Evolutionary conservation across 306 rosid genomes (phyloP), one percentile per base, ranked within the genome.

Genomic region (Macrotyloma uniflorum): DNA sequence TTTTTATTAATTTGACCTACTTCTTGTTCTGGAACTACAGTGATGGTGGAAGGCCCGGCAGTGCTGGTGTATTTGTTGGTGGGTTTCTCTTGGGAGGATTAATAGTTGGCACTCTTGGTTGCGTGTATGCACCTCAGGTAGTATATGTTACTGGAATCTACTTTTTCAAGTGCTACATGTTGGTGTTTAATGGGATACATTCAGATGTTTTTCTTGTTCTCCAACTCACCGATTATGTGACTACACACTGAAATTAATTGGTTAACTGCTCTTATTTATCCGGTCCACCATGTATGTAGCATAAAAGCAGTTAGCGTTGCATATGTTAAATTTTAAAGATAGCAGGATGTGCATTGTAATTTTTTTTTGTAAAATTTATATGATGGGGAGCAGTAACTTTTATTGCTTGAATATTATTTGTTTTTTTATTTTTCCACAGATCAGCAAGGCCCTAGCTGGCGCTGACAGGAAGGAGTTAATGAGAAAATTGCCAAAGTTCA

Each of bases 121-220:
- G 94, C 47, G 99, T 93, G n/a, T 95, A 89, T 85, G 99, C 98
- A 66, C 99, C 98, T 77, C 96, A 95, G 99, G 99, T 95, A 50
- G 69, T 61, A 32, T 32, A 79, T 74, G 14, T 78, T 77, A 28
- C 30, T 66, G 14, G 18, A 5, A 28, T 40, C n/a, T 77, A 74
- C 72, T 62, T 62, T 49, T 81, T 11, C 72, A 73, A 74, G 69
- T 23, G 35, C 62, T 63, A 55, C 61, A 78, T 75, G 51, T 54
- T 20, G 32, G 65, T 62, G 54, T 75, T 19, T 6, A 64, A 63
- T 58, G 74, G 23, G 47, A 57, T 70, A 46, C 70, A 3, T 54
- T 23, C 58, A 70, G 3, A 77, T 70, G 57, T 77, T 2, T 80
- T 23, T 72, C 32, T 72, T 67, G 45, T 24, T 7, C 62, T 20